These are phyloP conservation scores for Ceratocystis diversiconidia DNA, from an alignment of 2,329 filamentous ascomycete species.

Conservation along the genomic window DNA sequence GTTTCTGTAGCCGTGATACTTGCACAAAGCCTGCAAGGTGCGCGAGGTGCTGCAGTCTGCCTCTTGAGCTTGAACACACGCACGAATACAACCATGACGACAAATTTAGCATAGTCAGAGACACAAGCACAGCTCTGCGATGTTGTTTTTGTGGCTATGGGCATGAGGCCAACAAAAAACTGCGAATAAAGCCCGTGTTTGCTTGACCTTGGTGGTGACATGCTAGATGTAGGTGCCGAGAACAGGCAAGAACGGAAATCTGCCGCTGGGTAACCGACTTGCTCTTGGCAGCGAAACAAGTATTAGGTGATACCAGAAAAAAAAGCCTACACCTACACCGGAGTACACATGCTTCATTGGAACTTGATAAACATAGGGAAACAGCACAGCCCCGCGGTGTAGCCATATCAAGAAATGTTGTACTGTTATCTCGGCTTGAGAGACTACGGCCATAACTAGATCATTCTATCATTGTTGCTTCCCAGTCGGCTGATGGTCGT, in stretches of 20 bases:
- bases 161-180: neutral
- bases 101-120: neutral
- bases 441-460: neutral
- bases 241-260: neutral
- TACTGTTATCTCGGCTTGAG: neutral
- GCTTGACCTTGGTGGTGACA: neutral
- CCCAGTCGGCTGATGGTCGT: neutral
- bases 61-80: neutral
- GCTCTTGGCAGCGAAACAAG: neutral
- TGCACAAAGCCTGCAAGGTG: neutral
- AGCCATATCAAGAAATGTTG: neutral
- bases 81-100: neutral
- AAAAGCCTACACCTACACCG: neutral
- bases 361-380: neutral
- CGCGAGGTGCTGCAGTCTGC: constrained; percentile 1
- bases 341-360: neutral
- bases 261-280: neutral
- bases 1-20: constrained; percentile 5
- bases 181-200: neutral
- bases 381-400: neutral
- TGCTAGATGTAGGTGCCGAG: neutral
- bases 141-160: neutral
- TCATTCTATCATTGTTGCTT: neutral
- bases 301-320: neutral
- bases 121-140: neutral